A percentile compares a stretch with the other conserved stretches of the same genome.
Conservation (phyloP, 2,329 filamentous ascomycete genomes). For the Paracoccidioides lutzii region DNA sequence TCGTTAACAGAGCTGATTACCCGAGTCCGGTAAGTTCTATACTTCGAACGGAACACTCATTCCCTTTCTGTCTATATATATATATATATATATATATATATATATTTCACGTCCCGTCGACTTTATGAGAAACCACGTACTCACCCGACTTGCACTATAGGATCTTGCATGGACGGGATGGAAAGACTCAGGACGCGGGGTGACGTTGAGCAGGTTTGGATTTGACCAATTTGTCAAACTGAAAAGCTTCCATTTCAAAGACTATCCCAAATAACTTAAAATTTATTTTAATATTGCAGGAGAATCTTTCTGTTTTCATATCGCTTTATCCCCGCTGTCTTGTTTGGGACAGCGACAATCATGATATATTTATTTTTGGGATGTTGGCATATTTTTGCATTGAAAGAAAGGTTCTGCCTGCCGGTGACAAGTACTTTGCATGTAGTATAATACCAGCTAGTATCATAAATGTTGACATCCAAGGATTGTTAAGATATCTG, state of each 20-base stretch:
- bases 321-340: neutral
- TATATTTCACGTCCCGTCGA: neutral
- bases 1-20: constrained; percentile 88
- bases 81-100: too few relatives aligned
- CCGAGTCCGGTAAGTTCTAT: constrained; percentile 66
- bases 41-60: too few relatives aligned
- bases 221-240: constrained; percentile 94
- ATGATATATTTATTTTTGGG: neutral
- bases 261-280: constrained; percentile 44
- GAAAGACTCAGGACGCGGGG: constrained; percentile 92
- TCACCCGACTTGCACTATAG: constrained; percentile 33
- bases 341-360: neutral
- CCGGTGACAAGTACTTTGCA: too few relatives aligned
- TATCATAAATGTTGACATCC: too few relatives aligned
- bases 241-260: constrained; percentile 90
- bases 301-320: constrained; percentile 5
- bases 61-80: too few relatives aligned
- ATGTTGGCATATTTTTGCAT: too few relatives aligned
- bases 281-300: neutral
- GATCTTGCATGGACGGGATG: constrained; percentile 94
- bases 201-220: constrained; percentile 77
- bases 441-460: too few relatives aligned
- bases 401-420: too few relatives aligned
- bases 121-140: neutral
- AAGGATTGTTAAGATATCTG: too few relatives aligned